Base-by-base conservation (phyloP, 2,329 filamentous ascomycete species). In the Hymenoscyphus albidus region DNA sequence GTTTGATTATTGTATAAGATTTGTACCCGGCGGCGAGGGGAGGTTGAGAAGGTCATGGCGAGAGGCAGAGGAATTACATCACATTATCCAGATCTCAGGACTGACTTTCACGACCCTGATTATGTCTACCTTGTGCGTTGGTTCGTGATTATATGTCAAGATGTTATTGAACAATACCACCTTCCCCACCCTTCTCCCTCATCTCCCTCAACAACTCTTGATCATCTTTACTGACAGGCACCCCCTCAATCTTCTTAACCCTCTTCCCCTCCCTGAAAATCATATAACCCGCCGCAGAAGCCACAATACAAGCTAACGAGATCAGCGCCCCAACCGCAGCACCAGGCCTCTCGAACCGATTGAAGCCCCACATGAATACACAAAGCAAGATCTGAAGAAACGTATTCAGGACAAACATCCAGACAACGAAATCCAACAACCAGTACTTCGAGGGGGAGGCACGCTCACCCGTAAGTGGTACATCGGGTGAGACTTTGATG, bases 311-410 rank as follows among this genome's bases (percentile, higher is more conserved):
- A 3, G 66, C 69, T 16, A 69, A 48, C 22, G 62, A 64, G 48
- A 70, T 70, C 22, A 70, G 64, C 42, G 65, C 51, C 2, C 69
- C 69, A 0, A 68, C 64, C 22, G 58, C 64, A 51, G 65, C 68
- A 55, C 65, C 60, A 1, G 68, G 67, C 12, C 69, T 60, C n/a
- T 65, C 42, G 18, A 64, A 67, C 9, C 89, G 81, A 73, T 90
- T 89, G 77, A 89, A 81, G 1, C 85, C 87, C 89, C 90, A 95
- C 91, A 96, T 95, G 77, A 92, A 88, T 3, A 84, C 87, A n/a
- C 86, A 88, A 3, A 96, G 80, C 13, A 85, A 81, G 54, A 82
- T 82, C 74, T 96, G 92, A 57, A 94, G 81, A 58, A 92, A 81
- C 0, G 91, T 94, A 73, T 96, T 95, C 78, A 80, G 81, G 4